A percentile compares a stretch with the other conserved stretches of the same genome.
Conservation (phyloP, 345 rosid species). For the Cardamine chenopodiifolia region DNA sequence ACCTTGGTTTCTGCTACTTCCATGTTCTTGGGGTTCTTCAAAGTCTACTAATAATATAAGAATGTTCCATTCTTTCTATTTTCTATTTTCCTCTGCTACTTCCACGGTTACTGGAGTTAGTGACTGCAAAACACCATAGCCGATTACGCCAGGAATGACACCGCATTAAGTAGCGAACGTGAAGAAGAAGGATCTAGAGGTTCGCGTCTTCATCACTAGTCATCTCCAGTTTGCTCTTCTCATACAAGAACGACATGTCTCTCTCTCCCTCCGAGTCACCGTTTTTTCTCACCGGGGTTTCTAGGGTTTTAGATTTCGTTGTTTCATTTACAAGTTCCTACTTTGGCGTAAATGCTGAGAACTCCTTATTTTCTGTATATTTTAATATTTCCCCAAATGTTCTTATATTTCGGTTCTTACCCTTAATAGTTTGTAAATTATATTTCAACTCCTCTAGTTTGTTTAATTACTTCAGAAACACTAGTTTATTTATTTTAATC, state of each 20-base stretch:
- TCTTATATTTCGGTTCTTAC: not conserved
- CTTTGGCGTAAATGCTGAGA: conserved; percentile 11
- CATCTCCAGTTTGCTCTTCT: conserved; percentile 83
- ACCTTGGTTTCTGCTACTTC: conserved; percentile 10
- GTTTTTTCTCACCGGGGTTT: conserved; percentile 32
- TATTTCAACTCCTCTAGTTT: not conserved
- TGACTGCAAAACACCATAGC: conserved; percentile 89
- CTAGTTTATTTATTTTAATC: not conserved
- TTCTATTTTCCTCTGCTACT: too few relatives aligned
- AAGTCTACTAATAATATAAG: conserved; percentile 2
- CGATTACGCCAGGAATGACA: conserved; percentile 83
- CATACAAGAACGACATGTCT: conserved; percentile 64
- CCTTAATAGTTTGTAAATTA: not conserved
- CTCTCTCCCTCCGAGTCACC: conserved; percentile 18
- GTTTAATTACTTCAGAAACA: not conserved
- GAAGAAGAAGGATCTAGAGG: conserved; percentile 84
- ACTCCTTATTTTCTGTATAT: not conserved
- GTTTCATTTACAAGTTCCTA: not conserved
- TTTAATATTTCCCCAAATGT: not conserved
- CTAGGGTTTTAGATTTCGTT: conserved; percentile 38
- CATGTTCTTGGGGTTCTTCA: conserved; percentile 24
- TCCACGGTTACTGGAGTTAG: conserved; percentile 69
- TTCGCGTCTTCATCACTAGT: conserved; percentile 76
- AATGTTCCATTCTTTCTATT: not conserved
- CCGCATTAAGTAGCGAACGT: conserved; percentile 89